These are phyloP conservation scores for Geotrichum europaeum DNA, from an alignment of 1,139 yeast genomes.

Conservation along the genomic window DNA sequence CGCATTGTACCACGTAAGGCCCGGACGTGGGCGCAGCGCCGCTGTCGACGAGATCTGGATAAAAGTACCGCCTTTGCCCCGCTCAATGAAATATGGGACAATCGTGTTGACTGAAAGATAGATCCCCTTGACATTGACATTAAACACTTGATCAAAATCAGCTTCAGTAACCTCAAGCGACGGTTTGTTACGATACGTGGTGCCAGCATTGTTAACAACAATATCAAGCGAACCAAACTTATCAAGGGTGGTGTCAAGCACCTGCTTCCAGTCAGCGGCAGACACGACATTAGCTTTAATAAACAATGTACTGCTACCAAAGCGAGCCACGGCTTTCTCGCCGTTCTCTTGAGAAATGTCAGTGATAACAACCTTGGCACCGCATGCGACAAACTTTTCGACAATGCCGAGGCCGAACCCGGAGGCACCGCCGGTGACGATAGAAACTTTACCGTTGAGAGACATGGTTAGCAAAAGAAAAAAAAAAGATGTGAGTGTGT, in stretches of 20 bases:
- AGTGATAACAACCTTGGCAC: conserved; percentile 24
- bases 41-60: conserved; percentile 27
- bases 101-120: conserved; percentile 22
- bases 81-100: conserved; percentile 22
- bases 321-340: neutral
- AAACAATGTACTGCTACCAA: conserved; percentile 4
- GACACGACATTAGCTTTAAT: conserved; percentile 24
- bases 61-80: conserved; percentile 24
- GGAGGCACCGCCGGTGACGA: conserved; percentile 33
- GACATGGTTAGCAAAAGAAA: neutral
- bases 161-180: conserved; percentile 23
- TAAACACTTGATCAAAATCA: conserved; percentile 27
- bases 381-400: conserved; percentile 26
- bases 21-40: conserved; percentile 23
- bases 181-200: conserved; percentile 25
- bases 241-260: conserved; percentile 25
- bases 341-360: conserved; percentile 19
- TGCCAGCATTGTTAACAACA: conserved; percentile 33
- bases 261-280: conserved; percentile 22
- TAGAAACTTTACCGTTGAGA: conserved; percentile 25
- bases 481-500: neutral
- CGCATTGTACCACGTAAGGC: conserved; percentile 26
- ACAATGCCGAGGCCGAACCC: conserved; percentile 31
- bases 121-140: conserved; percentile 29
- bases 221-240: conserved; percentile 29